Evolutionary conservation across 2,329 filamentous ascomycete species (phyloP), one percentile per base, ranked within the genome.

Genomic region (Epichloe coenophiala): DNA sequence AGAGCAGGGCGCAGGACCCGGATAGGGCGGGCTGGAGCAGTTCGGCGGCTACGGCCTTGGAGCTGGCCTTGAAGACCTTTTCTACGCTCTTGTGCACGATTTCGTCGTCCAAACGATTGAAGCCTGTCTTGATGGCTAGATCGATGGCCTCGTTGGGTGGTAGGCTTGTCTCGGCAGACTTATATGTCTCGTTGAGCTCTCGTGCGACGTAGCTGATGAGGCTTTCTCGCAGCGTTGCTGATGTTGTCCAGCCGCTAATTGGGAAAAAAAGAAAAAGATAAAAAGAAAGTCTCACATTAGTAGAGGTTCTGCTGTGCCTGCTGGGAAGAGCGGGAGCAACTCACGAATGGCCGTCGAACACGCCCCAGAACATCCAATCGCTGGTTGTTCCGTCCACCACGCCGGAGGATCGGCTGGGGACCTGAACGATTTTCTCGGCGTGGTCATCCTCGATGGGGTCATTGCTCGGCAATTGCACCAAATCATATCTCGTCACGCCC

Each of bases 341-440:
- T 68, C 72, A 91, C 88, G 87, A 88, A 68, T 98, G 93, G 0
- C 93, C 93, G 63, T 98, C 93, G 67, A 97, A 98, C 17, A 98
- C 90, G 52, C 90, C 93, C 93, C 94, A 98, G 67, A 98, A 98
- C 89, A 97, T 97, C 93, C 93, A 98, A 68, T 98, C 94, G 54
- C 79, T 87, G 53, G 42, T 54, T 6, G 46, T 39, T 12, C 75
- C 65, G 36, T 64, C 59, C 21, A 62, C 59, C 21, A 62, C 60
- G 23, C 60, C 62, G 36, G 55, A 60, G 68, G 63, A 77, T 69
- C 60, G 77, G 49, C 77, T 76, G 4, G 88, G 85, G 8, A 96
- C 81, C 67, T 97, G 88, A 45, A 98, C 88, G 61, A 97, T 96
- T 76, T 95, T 95, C 71, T 98, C 93, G 48, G 90, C 87, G 63